Conservation (phyloP, 441 rosid species). For the Eruca vesicaria region DNA sequence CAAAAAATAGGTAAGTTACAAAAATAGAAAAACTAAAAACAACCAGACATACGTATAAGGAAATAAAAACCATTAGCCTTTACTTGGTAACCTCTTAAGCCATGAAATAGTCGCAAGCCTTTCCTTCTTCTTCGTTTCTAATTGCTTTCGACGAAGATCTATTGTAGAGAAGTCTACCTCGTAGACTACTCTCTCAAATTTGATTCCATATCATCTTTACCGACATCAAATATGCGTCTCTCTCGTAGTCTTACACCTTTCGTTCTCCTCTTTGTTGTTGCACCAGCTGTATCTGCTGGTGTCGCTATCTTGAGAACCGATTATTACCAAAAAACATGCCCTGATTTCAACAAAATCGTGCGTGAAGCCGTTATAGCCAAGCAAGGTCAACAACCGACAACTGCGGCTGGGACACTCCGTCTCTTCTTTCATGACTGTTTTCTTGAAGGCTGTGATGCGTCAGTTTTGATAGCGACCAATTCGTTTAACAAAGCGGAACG, state of each 20-base stretch:
- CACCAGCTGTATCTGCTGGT: constrained; percentile 17
- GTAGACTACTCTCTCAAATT: constrained; percentile 24
- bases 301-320: constrained; percentile 32
- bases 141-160: constrained; percentile 14
- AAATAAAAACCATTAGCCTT: constrained; percentile 19
- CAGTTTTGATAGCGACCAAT: constrained; percentile 49
- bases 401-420: constrained; percentile 58
- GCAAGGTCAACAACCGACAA: constrained; percentile 43
- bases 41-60: constrained; percentile 24
- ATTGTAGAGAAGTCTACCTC: constrained; percentile 30
- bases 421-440: constrained; percentile 57
- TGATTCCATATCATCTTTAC: not conserved
- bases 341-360: constrained; percentile 38
- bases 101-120: constrained; percentile 32
- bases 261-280: constrained; percentile 1
- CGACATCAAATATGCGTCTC: constrained; percentile 16
- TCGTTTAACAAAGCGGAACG: constrained; percentile 52
- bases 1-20: constrained; percentile 30
- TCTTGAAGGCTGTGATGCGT: constrained; percentile 58
- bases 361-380: constrained; percentile 38
- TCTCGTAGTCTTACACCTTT: constrained; percentile 11
- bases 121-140: constrained; percentile 7
- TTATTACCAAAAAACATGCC: constrained; percentile 54
- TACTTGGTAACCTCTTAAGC: constrained; percentile 23
- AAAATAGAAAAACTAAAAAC: constrained; percentile 27